Base-by-base conservation (phyloP, 2,329 filamentous ascomycete species). In the Colletotrichum chrysophilum region DNA sequence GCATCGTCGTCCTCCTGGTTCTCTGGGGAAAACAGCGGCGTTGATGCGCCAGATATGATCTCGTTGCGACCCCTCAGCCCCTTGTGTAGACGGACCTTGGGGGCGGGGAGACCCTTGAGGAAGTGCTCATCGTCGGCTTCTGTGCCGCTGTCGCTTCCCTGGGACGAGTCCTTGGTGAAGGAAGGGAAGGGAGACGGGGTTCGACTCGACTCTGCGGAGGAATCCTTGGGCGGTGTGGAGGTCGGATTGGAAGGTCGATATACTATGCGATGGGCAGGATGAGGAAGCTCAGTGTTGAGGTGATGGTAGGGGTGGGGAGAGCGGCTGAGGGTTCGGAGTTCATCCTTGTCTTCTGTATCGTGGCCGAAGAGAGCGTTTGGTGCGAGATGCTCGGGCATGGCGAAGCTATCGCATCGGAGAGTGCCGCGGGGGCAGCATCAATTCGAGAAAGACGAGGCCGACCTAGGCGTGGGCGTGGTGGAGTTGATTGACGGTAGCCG, bases 81-180 rank as follows among this genome's bases (percentile, higher is more conserved):
- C 85, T 98, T 98, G 82, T 94, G 93, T 36, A 92, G 88, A 76
- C 92, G 90, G 10, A 89, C 79, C n/a, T 90, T 93, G 3, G 96
- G 94, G 4, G 96, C 95, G 2, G 96, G 96, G 26, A 98, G 86
- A 1, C 96, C 94, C 83, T 94, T 97, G 72, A 98, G 88, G 79
- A 96, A 93, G 77, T 96, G 94, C 84, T 98, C 96, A 86, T 98
- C 96, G 80, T 98, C 96, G 52, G 96, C 96, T 83, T 98, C 96
- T 21, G 96, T 98, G 28, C 96, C 96, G 83, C 96, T 98, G 79
- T 98, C 96, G 83, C 95, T 98, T 13, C 91, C 91, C 3, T 92
- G 89, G 2, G 89, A 88, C 6, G 91, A 91, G 67, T 91, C 89
- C 77, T 87, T 89, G 74, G 86, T 83, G 77, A 87, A 84, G 60